A percentile compares a stretch with the other conserved stretches of the same genome.
Conservation (phyloP, 169 alveolate genomes). For the Babesia bigemina region DNA sequence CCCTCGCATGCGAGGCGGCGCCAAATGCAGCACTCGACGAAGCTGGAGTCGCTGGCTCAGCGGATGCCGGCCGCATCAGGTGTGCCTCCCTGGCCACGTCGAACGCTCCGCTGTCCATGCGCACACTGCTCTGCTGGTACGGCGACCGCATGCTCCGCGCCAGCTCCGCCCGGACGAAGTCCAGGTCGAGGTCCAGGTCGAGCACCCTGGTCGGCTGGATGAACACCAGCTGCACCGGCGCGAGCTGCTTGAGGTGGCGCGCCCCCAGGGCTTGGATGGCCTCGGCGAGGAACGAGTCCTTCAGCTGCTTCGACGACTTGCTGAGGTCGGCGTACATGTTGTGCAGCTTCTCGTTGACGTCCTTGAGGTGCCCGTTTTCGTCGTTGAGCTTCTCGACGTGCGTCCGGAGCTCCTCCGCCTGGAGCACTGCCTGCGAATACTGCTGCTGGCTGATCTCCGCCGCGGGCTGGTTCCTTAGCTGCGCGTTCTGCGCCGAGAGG, state of each 20-base stretch:
- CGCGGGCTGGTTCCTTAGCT: neutral
- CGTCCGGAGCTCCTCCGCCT: slow-evolving; percentile 20
- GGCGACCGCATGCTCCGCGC: neutral
- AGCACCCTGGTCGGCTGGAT: slow-evolving; percentile 68
- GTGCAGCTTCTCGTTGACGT: slow-evolving; percentile 58
- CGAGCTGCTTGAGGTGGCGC: slow-evolving; percentile 23
- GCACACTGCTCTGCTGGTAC: neutral
- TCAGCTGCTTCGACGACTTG: slow-evolving; percentile 25
- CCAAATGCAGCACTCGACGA: neutral
- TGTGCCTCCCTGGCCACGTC: too few species aligned
- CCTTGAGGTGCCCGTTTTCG: slow-evolving; percentile 62
- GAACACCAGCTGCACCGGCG: slow-evolving; percentile 62
- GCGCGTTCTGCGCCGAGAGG: neutral
- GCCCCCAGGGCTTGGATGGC: slow-evolving; percentile 38
- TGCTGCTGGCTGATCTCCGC: neutral
- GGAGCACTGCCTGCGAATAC: neutral
- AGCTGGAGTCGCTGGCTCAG: too few species aligned
- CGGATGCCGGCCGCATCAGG: neutral
- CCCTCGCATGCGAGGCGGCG: neutral
- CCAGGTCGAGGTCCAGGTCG: slow-evolving; percentile 54
- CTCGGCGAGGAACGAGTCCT: slow-evolving; percentile 43
- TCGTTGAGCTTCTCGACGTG: slow-evolving; percentile 52
- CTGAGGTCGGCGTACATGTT: slow-evolving; percentile 66
- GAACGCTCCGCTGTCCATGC: neutral
- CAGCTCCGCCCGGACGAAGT: slow-evolving; percentile 9